A percentile compares a stretch with the other conserved stretches of the same genome.
These are phyloP conservation scores for Zymoseptoria ardabiliae DNA, from an alignment of 2,329 filamentous ascomycete genomes.

Conservation along the genomic window DNA sequence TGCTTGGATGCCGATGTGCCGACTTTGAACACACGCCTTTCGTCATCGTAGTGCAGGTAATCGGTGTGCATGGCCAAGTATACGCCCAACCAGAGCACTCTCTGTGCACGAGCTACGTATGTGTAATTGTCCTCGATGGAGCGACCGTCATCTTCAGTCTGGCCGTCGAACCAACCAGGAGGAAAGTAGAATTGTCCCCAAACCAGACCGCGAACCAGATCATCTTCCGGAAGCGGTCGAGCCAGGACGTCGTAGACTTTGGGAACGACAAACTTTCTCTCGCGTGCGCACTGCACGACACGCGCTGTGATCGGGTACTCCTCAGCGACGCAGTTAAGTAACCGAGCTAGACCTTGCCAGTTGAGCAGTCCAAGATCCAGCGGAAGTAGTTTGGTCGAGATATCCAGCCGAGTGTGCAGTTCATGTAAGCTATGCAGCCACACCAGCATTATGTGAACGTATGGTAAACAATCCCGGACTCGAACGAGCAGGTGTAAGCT, in stretches of 20 bases:
- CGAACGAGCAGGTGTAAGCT: conserved; percentile 39
- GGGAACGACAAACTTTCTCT: conserved; percentile 34
- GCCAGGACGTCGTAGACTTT: conserved; percentile 35
- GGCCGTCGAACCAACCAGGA: conserved; percentile 51
- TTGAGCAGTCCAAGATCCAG: conserved; percentile 36
- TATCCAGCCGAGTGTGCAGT: conserved; percentile 15
- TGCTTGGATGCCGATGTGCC: background rate
- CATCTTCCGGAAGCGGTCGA: conserved; percentile 62
- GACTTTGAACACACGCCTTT: conserved; percentile 13
- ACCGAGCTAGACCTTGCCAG: conserved; percentile 47
- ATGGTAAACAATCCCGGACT: conserved; percentile 49
- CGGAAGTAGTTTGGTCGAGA: conserved; percentile 2
- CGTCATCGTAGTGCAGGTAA: conserved; percentile 15
- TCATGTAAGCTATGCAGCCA: conserved; percentile 43
- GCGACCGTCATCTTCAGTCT: conserved; percentile 57
- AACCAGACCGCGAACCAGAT: conserved; percentile 55
- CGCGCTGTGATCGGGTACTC: conserved; percentile 29
- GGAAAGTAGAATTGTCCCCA: conserved; percentile 56
- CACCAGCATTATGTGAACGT: conserved; percentile 54
- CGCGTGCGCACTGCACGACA: conserved; percentile 27
- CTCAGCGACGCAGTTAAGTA: conserved; percentile 41
- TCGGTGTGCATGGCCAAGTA: conserved; percentile 21
- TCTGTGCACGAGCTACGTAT: conserved; percentile 11
- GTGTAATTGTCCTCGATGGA: conserved; percentile 14
- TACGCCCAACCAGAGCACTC: conserved; percentile 24